phyloP scores from a whole-genome alignment of 805 yeast genomes.

The Ogataea salicorniae region DNA sequence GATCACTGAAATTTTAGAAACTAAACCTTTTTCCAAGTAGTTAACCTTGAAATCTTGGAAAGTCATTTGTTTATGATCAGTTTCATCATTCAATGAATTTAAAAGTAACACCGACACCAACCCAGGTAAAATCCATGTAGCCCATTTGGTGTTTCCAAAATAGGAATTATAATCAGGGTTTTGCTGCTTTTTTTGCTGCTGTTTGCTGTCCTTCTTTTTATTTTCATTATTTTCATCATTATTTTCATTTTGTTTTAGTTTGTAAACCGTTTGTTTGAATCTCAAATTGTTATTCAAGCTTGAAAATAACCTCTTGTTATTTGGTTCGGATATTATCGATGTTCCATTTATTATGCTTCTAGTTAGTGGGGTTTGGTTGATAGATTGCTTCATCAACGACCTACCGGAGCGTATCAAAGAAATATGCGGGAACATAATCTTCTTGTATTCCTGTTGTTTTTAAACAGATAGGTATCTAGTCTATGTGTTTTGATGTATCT shows the following conservation, averaged over 20 bases:
- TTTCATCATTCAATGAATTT: conserved; percentile 10
- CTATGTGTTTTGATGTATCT: no score
- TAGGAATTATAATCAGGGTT: conserved; percentile 7
- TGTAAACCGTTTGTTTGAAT: conserved; percentile 10
- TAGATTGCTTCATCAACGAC: no score
- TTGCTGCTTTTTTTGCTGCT: conserved; percentile 6
- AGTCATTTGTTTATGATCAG: conserved; percentile 45
- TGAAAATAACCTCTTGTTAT: conserved; percentile 10
- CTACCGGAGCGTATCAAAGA: no score
- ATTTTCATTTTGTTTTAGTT: not conserved
- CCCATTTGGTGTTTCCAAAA: conserved; percentile 15
- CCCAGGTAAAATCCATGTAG: conserved; percentile 25
- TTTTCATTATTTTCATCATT: conserved; percentile 2
- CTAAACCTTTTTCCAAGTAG: conserved; percentile 73
- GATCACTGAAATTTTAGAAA: conserved; percentile 65
- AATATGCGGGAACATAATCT: no score
- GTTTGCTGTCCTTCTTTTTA: conserved; percentile 6
- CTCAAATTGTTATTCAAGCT: conserved; percentile 8
- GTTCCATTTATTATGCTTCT: no score
- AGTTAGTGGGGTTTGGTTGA: no score
- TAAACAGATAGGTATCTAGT: no score
- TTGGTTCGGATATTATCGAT: not conserved
- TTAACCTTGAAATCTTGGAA: conserved; percentile 87
- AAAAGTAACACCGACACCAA: conserved; percentile 20
- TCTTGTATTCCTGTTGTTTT: no score